phyloP scores from a whole-genome alignment of 2,329 filamentous ascomycete species.

The Exophiala alcalophila region DNA sequence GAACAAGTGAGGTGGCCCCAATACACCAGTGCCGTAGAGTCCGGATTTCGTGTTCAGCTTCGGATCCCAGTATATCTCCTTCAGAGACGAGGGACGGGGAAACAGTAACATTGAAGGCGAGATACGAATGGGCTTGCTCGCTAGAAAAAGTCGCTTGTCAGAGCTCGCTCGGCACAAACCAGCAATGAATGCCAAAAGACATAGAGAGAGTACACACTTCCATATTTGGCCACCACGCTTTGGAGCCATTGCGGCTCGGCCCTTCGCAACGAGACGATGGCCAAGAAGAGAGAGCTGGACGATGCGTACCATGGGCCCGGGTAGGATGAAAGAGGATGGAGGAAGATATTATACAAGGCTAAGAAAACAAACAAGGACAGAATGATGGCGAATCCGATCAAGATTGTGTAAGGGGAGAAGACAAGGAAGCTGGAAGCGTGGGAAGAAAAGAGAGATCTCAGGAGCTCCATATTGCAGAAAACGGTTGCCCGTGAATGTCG shows the following conservation, averaged over 20 bases:
- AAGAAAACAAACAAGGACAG: too few relatives aligned
- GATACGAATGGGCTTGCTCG: constrained; percentile 1
- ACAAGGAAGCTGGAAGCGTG: too few relatives aligned
- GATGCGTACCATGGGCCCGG: constrained; percentile 2
- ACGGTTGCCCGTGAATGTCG: too few relatives aligned
- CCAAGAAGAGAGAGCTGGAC: not conserved
- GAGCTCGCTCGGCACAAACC: not conserved
- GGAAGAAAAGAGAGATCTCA: too few relatives aligned
- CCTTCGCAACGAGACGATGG: constrained; percentile 1
- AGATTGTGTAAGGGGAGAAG: too few relatives aligned
- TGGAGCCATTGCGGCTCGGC: constrained; percentile 5
- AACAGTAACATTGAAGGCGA: constrained; percentile 2
- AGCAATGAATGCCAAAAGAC: not conserved
- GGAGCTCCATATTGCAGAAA: too few relatives aligned
- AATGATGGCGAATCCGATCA: too few relatives aligned
- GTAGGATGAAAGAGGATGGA: not conserved
- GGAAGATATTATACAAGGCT: constrained; percentile 4
- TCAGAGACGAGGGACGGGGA: not conserved
- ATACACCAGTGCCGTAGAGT: constrained; percentile 1
- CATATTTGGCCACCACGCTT: constrained; percentile 1
- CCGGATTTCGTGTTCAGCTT: constrained; percentile 1
- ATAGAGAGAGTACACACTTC: not conserved
- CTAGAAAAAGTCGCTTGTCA: not conserved
- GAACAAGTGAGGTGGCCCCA: constrained; percentile 5
- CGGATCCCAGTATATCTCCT: constrained; percentile 6